Evolutionary conservation across 2,329 filamentous ascomycete species (phyloP), one percentile per base, ranked within the genome.

Genomic region (Venturia oleaginea): DNA sequence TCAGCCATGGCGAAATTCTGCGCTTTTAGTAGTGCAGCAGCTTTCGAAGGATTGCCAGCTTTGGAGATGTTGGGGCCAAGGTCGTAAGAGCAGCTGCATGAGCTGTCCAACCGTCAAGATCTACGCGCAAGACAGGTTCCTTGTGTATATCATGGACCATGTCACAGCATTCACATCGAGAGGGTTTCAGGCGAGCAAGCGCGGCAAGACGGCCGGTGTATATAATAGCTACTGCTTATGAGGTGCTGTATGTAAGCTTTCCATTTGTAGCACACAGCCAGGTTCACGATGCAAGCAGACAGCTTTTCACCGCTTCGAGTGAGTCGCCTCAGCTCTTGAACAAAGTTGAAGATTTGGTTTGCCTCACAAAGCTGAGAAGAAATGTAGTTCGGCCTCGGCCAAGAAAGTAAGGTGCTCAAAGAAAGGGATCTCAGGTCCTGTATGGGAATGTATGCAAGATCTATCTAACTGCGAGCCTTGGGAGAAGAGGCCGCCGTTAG

Each of bases 401-500:
- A 6, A 24, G 6, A 22, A n/a, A 24, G 8, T 46, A 46, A 24
- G 4, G 38, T 42, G 38, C 2, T 46, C 38, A 38, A 30, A 32
- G 59, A 38, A 62, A 24, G n/a, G 24, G 13, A 37, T 40, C 24
- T 24, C 24, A 34, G 34, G 27, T 24, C 22, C 3, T n/a, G 43
- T 46, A 24, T 42, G 42, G 42, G 30, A 73, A 83, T 96, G 90
- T 96, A 77, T 83, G 88, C 91, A 91, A 86, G 86, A 85, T 85
- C 92, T 96, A 96, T 96, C 92, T 96, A 96, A 93, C 91, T 83
- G 88, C 86, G 87, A 85, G 83, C 89, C 88, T 90, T 91, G 85
- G 76, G 24, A 78, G 74, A 78, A 79, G 84, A 90, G 92, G 91
- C 90, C 88, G 88, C 90, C 86, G 92, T 90, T 97, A 97, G 92